These are phyloP conservation scores for Gnetum montanum DNA, from an alignment of 75 land plant species.

Conservation along the genomic window DNA sequence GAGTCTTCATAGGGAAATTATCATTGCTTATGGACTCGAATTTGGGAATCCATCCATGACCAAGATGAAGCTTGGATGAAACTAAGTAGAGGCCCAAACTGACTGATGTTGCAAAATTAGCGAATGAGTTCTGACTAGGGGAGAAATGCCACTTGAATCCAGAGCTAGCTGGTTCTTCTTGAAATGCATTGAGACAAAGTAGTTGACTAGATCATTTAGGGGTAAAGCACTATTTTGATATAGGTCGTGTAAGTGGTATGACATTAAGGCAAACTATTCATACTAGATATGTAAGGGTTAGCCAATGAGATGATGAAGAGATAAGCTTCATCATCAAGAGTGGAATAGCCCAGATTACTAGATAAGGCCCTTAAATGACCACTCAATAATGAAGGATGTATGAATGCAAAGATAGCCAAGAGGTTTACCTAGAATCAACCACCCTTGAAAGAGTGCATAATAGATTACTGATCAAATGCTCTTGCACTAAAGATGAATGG, in stretches of 20 bases:
- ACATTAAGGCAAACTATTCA: not conserved
- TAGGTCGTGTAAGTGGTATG: not conserved
- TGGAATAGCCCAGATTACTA: not conserved
- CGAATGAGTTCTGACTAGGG: not conserved
- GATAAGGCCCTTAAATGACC: too few relatives aligned
- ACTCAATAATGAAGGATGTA: too few relatives aligned
- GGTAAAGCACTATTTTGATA: not conserved
- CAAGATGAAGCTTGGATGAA: conserved; percentile 14
- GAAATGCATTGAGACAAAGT: not conserved
- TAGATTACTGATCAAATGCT: not conserved
- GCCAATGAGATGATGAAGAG: not conserved
- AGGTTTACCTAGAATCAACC: not conserved
- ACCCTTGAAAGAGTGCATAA: conserved; percentile 10
- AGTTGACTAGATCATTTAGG: not conserved
- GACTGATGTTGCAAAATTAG: conserved; percentile 7
- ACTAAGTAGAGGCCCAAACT: conserved; percentile 12
- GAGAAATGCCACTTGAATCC: not conserved
- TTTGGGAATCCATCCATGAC: conserved; percentile 16
- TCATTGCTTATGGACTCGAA: conserved; percentile 15
- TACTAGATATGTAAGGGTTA: not conserved
- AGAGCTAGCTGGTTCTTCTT: not conserved
- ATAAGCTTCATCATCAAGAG: too few relatives aligned
- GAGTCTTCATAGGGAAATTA: conserved; percentile 10
- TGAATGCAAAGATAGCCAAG: too few relatives aligned
- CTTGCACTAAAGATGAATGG: not conserved